Conservation (phyloP, 768 basidiomycete species). For the Ramaria sp. region DNA sequence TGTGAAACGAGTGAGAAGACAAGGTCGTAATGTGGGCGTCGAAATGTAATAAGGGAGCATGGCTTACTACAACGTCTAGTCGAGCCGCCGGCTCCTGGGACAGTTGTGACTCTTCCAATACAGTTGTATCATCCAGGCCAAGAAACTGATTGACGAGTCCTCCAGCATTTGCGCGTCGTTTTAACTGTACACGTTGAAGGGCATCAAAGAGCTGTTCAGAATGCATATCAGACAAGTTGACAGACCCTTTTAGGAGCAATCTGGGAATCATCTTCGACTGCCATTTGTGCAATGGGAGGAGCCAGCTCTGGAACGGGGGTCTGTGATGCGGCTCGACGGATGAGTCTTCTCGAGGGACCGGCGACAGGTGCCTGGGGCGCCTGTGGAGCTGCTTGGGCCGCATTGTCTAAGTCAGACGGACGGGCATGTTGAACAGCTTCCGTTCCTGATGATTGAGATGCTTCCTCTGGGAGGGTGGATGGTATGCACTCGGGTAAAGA, state of each 20-base stretch:
- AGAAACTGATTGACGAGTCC: conserved; percentile 23
- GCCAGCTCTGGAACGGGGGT: conserved; percentile 24
- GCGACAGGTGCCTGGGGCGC: background rate
- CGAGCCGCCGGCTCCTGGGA: background rate
- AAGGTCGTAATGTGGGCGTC: background rate
- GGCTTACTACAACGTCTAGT: background rate
- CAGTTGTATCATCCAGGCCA: conserved; percentile 35
- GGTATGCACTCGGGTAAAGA: conserved; percentile 38
- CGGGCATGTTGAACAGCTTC: conserved; percentile 8
- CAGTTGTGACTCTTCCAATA: background rate
- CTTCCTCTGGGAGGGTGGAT: conserved; percentile 43
- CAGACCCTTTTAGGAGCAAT: background rate
- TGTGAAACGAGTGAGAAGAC: background rate
- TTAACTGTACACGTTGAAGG: conserved; percentile 25
- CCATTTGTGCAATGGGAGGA: conserved; percentile 14
- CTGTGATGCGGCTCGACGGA: conserved; percentile 30
- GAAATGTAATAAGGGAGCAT: background rate
- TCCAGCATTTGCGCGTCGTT: conserved; percentile 30
- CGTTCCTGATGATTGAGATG: conserved; percentile 19
- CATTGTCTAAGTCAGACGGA: background rate
- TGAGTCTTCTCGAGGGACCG: conserved; percentile 17
- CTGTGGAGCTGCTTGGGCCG: background rate
- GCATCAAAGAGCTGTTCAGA: background rate
- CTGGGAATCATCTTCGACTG: background rate
- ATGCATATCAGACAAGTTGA: background rate